Conservation (phyloP, 257 asterid species). For the Petunia axillaris region DNA sequence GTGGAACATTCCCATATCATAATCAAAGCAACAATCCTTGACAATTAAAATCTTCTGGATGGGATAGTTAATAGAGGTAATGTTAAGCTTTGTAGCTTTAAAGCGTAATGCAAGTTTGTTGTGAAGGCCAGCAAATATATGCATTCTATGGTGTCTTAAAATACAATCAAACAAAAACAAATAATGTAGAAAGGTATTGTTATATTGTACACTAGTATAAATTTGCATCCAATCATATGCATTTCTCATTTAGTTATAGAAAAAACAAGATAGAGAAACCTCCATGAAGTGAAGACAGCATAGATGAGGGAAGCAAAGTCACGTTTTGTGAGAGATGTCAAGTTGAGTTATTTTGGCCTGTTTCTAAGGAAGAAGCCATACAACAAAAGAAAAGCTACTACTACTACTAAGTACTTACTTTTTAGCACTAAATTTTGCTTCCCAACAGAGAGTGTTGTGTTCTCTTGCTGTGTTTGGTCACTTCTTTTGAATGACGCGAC, state of each 20-base stretch:
- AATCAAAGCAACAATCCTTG: too few relatives aligned
- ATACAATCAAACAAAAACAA: background rate
- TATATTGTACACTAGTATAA: background rate
- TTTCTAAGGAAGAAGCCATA: conserved; percentile 29
- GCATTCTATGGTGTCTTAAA: too few relatives aligned
- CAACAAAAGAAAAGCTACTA: too few relatives aligned
- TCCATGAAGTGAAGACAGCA: conserved; percentile 17
- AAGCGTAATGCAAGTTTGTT: background rate
- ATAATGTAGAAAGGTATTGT: background rate
- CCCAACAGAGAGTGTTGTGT: conserved; percentile 22
- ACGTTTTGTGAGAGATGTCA: conserved; percentile 14
- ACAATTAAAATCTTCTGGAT: background rate
- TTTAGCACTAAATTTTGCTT: conserved; percentile 31
- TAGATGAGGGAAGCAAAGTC: background rate
- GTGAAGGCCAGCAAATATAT: background rate
- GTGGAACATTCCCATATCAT: background rate
- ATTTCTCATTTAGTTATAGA: background rate
- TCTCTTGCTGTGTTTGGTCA: conserved; percentile 9
- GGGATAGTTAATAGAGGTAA: too few relatives aligned
- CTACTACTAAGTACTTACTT: background rate
- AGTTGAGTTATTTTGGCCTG: conserved; percentile 25
- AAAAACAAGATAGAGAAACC: conserved; percentile 21
- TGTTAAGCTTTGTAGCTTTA: background rate
- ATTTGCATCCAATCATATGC: background rate
- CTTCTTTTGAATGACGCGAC: conserved; percentile 24